Percentiles rank a stretch among this genome's conserved stretches.
These are phyloP conservation scores for Fistulina hepatica DNA, from an alignment of 1,284 basidiomycete genomes.

Conservation along the genomic window DNA sequence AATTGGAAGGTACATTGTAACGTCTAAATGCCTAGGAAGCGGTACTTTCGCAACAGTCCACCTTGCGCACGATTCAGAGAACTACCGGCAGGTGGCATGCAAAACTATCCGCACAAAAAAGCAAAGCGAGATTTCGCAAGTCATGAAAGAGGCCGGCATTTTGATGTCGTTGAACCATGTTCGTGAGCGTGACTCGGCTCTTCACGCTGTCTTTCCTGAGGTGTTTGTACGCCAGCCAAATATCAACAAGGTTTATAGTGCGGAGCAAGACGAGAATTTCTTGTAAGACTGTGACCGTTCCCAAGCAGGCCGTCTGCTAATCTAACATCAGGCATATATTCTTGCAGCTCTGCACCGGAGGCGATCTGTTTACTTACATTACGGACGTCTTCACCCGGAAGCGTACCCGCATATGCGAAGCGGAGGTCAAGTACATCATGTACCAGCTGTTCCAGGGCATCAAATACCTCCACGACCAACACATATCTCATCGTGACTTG, in stretches of 20 bases:
- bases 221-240: constrained; percentile 47
- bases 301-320: not conserved
- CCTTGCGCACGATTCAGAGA: constrained; percentile 55
- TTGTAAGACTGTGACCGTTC: constrained; percentile 30
- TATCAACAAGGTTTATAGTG: constrained; percentile 66
- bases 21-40: constrained; percentile 63
- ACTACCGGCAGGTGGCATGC: constrained; percentile 67
- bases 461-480: constrained; percentile 61
- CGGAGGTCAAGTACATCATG: constrained; percentile 75
- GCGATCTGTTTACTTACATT: constrained; percentile 73
- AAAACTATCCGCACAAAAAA: constrained; percentile 63
- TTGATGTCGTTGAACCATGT: constrained; percentile 63
- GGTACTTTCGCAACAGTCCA: constrained; percentile 78
- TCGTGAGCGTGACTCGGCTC: too few relatives aligned
- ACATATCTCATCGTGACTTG: constrained; percentile 74
- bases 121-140: constrained; percentile 43
- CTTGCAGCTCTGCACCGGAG: constrained; percentile 64
- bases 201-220: too few relatives aligned
- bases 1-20: constrained; percentile 56
- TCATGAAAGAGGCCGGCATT: constrained; percentile 69
- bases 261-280: constrained; percentile 51
- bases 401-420: constrained; percentile 47
- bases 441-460: constrained; percentile 70
- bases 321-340: constrained; percentile 51
- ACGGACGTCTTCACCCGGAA: constrained; percentile 43